Evolutionary conservation across 2,329 filamentous ascomycete species (phyloP).

Genomic region (Cylindrodendrum hubeiense): DNA sequence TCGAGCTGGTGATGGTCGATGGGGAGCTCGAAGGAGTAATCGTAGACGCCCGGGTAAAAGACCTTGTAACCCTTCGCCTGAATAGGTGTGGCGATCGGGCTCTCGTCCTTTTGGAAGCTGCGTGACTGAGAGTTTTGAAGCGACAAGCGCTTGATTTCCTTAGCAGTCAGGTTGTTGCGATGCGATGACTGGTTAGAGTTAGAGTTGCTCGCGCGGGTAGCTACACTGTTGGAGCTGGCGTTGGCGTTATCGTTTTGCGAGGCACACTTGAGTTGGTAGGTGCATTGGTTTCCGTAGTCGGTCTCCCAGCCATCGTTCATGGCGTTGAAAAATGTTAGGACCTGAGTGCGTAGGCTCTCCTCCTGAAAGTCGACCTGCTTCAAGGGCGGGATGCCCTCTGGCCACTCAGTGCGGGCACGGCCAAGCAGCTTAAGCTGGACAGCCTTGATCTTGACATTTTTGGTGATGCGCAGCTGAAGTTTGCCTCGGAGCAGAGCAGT

Average conservation of each 20-base stretch:
- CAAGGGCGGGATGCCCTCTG: constrained; percentile 90
- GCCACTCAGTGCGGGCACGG: constrained; percentile 92
- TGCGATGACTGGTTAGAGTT: constrained; percentile 37
- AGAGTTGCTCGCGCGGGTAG: constrained; percentile 34
- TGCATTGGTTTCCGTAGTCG: constrained; percentile 74
- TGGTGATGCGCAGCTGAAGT: constrained; percentile 84
- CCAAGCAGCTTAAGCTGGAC: constrained; percentile 89
- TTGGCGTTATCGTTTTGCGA: constrained; percentile 52
- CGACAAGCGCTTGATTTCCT: constrained; percentile 76
- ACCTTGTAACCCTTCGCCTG: constrained; percentile 83
- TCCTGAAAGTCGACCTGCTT: constrained; percentile 88
- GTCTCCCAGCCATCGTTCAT: constrained; percentile 71
- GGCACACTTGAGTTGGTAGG: constrained; percentile 60
- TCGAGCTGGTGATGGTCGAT: constrained; percentile 91
- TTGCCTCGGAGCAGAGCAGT: constrained; percentile 90
- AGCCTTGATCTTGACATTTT: constrained; percentile 93
- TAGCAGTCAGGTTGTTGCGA: constrained; percentile 51
- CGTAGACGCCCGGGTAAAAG: constrained; percentile 79
- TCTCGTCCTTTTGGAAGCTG: constrained; percentile 86
- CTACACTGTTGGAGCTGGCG: constrained; percentile 50
- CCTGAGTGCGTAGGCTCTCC: constrained; percentile 88
- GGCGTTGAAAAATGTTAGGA: constrained; percentile 92
- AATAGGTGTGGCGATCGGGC: constrained; percentile 69
- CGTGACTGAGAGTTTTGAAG: constrained; percentile 84
- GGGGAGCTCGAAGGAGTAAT: constrained; percentile 84